Evolutionary conservation across 2,329 filamentous ascomycete genomes (phyloP), one percentile per base, ranked within the genome.

Genomic region (Lasiodiplodia sp.): DNA sequence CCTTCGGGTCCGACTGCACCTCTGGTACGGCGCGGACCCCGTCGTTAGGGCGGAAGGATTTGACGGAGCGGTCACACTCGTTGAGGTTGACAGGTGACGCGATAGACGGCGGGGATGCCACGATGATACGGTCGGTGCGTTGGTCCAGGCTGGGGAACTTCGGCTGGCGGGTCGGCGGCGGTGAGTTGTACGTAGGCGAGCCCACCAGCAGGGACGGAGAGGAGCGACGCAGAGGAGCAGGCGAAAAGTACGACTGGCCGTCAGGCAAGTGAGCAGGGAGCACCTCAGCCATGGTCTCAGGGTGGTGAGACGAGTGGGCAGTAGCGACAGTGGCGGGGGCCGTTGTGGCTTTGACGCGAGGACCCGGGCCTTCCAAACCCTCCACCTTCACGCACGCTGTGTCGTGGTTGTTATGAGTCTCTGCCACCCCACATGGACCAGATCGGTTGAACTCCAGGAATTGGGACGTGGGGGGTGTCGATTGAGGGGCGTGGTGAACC

Each of bases 11-110:
- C 25, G 28, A 16, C 18, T 83, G 60, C 78, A 69, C 76, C 76
- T 69, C 88, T 57, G 85, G 87, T 67, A 87, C 85, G 67, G 91
- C 79, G 14, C 89, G 91, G 67, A 90, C 79, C 72, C 86, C 90
- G 73, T 88, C 90, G 21, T 34, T 51, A 28, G 87, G 85, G 4
- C 89, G 86, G 3, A 89, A 91, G 2, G 90, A 91, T 28, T 84
- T 83, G 75, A 85, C 87, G 2, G 89, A 90, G 4, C 85, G 84
- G 68, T 63, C 56, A 34, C 79, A 80, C 44, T 77, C 73, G 56
- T 73, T 72, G 62, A 72, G 71, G 25, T 72, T n/a, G 77, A 78
- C 23, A 72, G 60, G 56, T 14, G 55, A 60, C 38, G 38, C 28
- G 16, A 67, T 47, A 25, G 53, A 55, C 38, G 65, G 51, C 18